Evolutionary conservation across 148 eudicot genomes (phyloP).

Genomic region (Vaccinium vitisidaea): DNA sequence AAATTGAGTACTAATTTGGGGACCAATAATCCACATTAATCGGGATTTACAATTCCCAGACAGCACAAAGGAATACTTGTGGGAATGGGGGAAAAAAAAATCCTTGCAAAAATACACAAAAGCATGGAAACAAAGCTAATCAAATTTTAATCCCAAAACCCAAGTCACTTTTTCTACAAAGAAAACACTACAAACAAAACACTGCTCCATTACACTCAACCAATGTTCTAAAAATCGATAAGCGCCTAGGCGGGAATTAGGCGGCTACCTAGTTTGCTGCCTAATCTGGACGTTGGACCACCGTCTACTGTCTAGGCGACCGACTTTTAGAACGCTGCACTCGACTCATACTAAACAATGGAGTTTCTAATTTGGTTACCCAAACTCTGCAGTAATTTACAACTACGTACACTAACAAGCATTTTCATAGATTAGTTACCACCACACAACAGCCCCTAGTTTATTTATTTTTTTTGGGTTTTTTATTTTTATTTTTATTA

Average conservation of each 20-base stretch:
- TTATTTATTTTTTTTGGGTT: too few relatives aligned
- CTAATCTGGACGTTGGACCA: too few relatives aligned
- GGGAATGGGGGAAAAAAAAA: background rate
- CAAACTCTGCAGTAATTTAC: conserved; percentile 8
- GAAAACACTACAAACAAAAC: background rate
- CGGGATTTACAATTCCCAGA: background rate
- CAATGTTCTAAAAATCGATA: too few relatives aligned
- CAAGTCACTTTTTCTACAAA: background rate
- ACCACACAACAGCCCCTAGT: background rate
- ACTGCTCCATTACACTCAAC: background rate
- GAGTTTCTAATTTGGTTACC: background rate
- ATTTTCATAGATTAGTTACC: background rate
- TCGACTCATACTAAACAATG: background rate
- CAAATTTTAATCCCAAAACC: background rate
- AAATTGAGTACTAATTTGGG: background rate
- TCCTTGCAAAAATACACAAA: conserved; percentile 7
- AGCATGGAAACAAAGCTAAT: background rate
- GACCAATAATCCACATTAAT: background rate
- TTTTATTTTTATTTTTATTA: background rate
- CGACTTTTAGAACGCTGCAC: too few relatives aligned
- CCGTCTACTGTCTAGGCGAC: too few relatives aligned
- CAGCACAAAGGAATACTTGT: background rate
- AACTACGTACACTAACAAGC: background rate
- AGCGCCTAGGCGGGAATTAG: too few relatives aligned
- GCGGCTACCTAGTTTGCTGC: too few relatives aligned